phyloP scores from a whole-genome alignment of 2,329 filamentous ascomycete species.

The Paraphaeosphaeria sporulosa region DNA sequence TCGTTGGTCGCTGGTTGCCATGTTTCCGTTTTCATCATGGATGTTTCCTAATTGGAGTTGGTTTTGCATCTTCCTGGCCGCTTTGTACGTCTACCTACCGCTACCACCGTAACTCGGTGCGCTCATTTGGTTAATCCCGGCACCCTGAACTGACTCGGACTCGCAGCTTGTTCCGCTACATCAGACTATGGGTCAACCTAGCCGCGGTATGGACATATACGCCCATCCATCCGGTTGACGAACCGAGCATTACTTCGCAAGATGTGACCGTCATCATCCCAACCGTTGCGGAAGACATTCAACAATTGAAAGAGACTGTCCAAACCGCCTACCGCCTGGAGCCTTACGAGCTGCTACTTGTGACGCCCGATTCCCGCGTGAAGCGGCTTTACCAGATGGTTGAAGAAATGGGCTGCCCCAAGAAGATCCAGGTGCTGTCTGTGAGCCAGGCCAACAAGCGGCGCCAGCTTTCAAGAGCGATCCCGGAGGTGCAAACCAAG shows the following conservation, averaged over 20 bases:
- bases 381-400: slow-evolving; percentile 70
- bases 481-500: slow-evolving; percentile 80
- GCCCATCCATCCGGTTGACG: slow-evolving; percentile 81
- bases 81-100: slow-evolving; percentile 41
- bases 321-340: slow-evolving; percentile 76
- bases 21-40: slow-evolving; percentile 49
- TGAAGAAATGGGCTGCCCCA: slow-evolving; percentile 51
- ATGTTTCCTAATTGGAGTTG: slow-evolving; percentile 50
- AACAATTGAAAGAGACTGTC: slow-evolving; percentile 82
- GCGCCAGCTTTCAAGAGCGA: slow-evolving; percentile 88
- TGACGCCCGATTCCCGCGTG: slow-evolving; percentile 84
- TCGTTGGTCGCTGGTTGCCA: slow-evolving; percentile 48
- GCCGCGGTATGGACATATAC: slow-evolving; percentile 80
- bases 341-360: slow-evolving; percentile 78
- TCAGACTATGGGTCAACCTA: slow-evolving; percentile 84
- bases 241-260: slow-evolving; percentile 78
- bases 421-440: slow-evolving; percentile 75
- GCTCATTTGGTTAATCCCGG: neutral
- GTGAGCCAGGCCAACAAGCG: slow-evolving; percentile 93
- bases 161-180: slow-evolving; percentile 82
- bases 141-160: slow-evolving; percentile 32
- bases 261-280: slow-evolving; percentile 96
- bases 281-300: slow-evolving; percentile 85
- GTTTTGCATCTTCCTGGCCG: slow-evolving; percentile 45
- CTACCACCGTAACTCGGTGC: neutral